Evolutionary conservation across 805 yeast species (phyloP).

Genomic region (Clavispora asparagi): DNA sequence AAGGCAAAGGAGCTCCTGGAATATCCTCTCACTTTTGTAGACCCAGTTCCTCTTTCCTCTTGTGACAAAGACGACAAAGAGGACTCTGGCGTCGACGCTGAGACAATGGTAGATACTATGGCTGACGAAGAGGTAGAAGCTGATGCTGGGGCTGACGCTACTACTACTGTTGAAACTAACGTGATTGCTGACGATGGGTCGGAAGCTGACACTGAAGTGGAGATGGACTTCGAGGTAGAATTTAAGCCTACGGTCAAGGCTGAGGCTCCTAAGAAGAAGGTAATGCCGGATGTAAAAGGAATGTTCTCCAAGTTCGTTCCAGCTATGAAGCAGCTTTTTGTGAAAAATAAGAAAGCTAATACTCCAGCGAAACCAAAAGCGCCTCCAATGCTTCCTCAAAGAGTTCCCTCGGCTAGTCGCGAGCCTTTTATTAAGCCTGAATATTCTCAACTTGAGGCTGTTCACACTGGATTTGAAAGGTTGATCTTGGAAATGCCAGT

Average conservation of each 20-base stretch:
- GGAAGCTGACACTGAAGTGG: background rate
- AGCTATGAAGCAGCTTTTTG: background rate
- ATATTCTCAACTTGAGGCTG: background rate
- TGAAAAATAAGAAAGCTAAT: background rate
- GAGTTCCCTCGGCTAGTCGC: background rate
- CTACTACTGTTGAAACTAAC: background rate
- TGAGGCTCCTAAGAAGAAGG: background rate
- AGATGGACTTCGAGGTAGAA: background rate
- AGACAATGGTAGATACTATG: background rate
- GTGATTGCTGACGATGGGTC: background rate
- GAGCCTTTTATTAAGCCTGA: background rate
- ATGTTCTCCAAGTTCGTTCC: background rate
- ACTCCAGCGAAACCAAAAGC: background rate
- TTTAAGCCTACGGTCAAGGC: background rate
- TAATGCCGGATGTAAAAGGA: background rate
- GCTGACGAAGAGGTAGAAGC: background rate
- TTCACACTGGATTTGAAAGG: background rate
- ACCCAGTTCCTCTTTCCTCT: background rate
- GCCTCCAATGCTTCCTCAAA: background rate
- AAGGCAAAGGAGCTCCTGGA: background rate
- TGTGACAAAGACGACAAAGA: background rate
- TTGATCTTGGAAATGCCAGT: background rate
- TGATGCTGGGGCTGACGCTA: background rate
- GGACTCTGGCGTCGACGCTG: background rate
- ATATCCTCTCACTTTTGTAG: background rate